Percentiles rank a stretch among this genome's conserved stretches.
Evolutionary conservation across 306 rosid genomes (phyloP).

Genomic region (Dryas drummondii): DNA sequence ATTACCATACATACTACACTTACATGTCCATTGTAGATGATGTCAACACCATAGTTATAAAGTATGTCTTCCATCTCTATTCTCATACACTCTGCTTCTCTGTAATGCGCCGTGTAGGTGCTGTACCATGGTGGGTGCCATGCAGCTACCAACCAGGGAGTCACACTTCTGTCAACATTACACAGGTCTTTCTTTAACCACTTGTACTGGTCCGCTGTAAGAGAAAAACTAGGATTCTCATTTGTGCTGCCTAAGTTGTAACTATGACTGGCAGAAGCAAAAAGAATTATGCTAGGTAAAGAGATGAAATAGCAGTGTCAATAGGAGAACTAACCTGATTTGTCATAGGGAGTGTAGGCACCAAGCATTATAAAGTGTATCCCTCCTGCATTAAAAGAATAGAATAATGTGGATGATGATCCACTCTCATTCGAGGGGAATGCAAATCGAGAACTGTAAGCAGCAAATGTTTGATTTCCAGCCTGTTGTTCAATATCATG

Average conservation of each 20-base stretch:
- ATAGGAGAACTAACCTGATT: conserved; percentile 46
- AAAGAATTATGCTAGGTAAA: background rate
- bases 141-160: conserved; percentile 91
- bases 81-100: conserved; percentile 95
- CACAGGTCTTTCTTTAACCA: conserved; percentile 86
- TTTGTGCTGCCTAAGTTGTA: background rate
- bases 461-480: conserved; percentile 59
- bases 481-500: conserved; percentile 83
- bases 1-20: conserved; percentile 21
- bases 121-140: conserved; percentile 98
- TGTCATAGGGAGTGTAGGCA: conserved; percentile 53
- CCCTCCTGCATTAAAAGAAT: conserved; percentile 93
- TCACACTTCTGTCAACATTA: conserved; percentile 61
- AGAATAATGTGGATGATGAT: conserved; percentile 68
- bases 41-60: conserved; percentile 63
- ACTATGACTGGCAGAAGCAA: background rate
- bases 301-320: background rate
- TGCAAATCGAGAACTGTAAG: conserved; percentile 83
- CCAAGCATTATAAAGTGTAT: conserved; percentile 88
- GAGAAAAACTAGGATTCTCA: background rate
- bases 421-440: conserved; percentile 82
- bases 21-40: conserved; percentile 91
- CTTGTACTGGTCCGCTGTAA: conserved; percentile 69
- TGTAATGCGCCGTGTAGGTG: conserved; percentile 75
- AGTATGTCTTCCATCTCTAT: conserved; percentile 77